A percentile compares a stretch with the other conserved stretches of the same genome.
phyloP scores from a whole-genome alignment of 164 flowering plant species.

The Piper betle region DNA sequence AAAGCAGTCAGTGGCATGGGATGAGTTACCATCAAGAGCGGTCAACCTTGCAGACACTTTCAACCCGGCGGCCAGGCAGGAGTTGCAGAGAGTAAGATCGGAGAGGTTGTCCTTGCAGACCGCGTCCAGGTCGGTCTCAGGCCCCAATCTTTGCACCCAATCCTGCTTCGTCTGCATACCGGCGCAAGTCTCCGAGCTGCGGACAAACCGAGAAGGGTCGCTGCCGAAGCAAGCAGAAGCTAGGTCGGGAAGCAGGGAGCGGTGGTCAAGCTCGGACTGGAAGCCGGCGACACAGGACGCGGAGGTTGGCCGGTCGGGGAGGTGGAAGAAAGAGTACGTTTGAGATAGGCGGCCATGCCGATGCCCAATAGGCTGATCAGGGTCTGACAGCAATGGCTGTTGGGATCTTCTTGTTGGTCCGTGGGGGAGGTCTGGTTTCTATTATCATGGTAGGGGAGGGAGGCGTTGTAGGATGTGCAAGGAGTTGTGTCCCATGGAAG shows the following conservation, averaged over 20 bases:
- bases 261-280: slow-evolving; percentile 29
- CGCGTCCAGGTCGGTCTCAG: slow-evolving; percentile 25
- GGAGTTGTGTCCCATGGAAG: slow-evolving; percentile 39
- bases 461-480: slow-evolving; percentile 14
- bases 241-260: slow-evolving; percentile 23
- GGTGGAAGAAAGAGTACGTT: slow-evolving; percentile 33
- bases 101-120: slow-evolving; percentile 39
- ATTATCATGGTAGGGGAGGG: background rate
- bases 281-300: slow-evolving; percentile 29
- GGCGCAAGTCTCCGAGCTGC: slow-evolving; percentile 34
- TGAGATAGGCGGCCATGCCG: slow-evolving; percentile 36
- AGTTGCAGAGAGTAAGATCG: slow-evolving; percentile 33
- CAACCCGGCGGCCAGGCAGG: slow-evolving; percentile 42
- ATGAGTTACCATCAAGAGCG: slow-evolving; percentile 32
- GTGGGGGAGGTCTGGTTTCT: background rate
- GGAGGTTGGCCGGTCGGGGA: slow-evolving; percentile 28
- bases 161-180: slow-evolving; percentile 28
- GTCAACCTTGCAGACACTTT: slow-evolving; percentile 25
- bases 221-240: slow-evolving; percentile 29
- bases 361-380: slow-evolving; percentile 43
- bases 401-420: background rate
- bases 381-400: slow-evolving; percentile 26
- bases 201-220: slow-evolving; percentile 28
- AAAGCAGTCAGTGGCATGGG: slow-evolving; percentile 41
- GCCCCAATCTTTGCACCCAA: slow-evolving; percentile 39